Evolutionary conservation across 768 basidiomycete species (phyloP).

Genomic region (Gautieria morchelliformis): DNA sequence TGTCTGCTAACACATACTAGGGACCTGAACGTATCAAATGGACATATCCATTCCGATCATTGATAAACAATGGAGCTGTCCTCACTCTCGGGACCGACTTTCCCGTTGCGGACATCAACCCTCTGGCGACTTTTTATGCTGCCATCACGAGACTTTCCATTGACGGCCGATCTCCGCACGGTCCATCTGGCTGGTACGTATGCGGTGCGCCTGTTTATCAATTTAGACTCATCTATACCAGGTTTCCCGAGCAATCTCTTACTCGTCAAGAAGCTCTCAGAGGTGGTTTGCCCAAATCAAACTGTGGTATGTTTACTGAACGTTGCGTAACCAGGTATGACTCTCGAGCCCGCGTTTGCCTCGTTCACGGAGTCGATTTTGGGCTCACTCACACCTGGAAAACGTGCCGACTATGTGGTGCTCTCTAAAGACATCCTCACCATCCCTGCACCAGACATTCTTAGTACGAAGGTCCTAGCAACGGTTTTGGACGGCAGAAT

Average conservation of each 20-base stretch:
- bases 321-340: background rate
- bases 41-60: slow-evolving; percentile 81
- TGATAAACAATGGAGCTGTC: slow-evolving; percentile 42
- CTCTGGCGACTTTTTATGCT: slow-evolving; percentile 83
- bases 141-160: slow-evolving; percentile 65
- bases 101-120: slow-evolving; percentile 87
- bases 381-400: slow-evolving; percentile 68
- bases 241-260: slow-evolving; percentile 70
- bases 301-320: background rate
- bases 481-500: slow-evolving; percentile 71
- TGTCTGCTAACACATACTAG: background rate
- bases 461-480: slow-evolving; percentile 53
- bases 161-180: slow-evolving; percentile 75
- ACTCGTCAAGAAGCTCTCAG: slow-evolving; percentile 76
- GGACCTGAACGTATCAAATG: slow-evolving; percentile 75
- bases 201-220: background rate
- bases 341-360: background rate
- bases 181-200: slow-evolving; percentile 68
- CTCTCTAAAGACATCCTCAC: slow-evolving; percentile 75
- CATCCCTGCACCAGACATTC: slow-evolving; percentile 48
- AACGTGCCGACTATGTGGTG: slow-evolving; percentile 82
- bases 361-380: slow-evolving; percentile 1
- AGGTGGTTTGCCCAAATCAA: slow-evolving; percentile 55
- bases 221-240: slow-evolving; percentile 18
- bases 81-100: slow-evolving; percentile 90